A percentile compares a stretch with the other conserved stretches of the same genome.
Conservation (phyloP, 2,329 filamentous ascomycete genomes). For the Fusarium sp. region DNA sequence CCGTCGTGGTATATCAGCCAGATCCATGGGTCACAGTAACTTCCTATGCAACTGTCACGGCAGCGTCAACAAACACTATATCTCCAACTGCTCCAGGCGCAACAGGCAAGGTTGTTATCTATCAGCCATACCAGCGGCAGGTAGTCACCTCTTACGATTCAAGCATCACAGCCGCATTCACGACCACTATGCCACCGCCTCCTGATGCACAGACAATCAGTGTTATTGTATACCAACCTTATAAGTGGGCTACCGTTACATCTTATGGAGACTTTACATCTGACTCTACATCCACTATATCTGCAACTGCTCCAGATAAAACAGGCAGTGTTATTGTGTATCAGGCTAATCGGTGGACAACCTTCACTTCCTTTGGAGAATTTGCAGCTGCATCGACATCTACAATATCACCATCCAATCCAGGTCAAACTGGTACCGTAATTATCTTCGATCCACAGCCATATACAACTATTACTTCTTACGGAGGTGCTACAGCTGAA, state of each 20-base stretch:
- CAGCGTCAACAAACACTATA: not conserved
- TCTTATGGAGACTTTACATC: not conserved
- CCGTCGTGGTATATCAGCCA: too few species aligned
- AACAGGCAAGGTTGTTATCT: not conserved
- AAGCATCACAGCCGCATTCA: not conserved
- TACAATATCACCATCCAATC: not conserved
- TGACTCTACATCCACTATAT: not conserved
- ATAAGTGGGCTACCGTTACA: not conserved
- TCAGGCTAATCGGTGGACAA: not conserved
- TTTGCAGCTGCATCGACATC: not conserved
- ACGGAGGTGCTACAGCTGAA: not conserved
- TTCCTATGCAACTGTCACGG: not conserved
- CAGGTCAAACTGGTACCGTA: not conserved
- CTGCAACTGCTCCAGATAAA: not conserved
- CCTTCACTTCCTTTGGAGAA: not conserved
- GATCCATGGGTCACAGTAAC: not conserved
- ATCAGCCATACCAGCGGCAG: not conserved
- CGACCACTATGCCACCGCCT: not conserved
- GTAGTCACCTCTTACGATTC: too few species aligned
- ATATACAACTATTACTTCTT: not conserved
- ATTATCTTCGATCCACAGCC: not conserved
- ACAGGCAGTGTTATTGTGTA: not conserved
- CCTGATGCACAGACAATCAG: too few species aligned
- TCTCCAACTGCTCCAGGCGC: not conserved
- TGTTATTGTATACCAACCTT: too few species aligned